phyloP scores from a whole-genome alignment of 1,284 basidiomycete species.

The Ceratobasidium sp. region DNA sequence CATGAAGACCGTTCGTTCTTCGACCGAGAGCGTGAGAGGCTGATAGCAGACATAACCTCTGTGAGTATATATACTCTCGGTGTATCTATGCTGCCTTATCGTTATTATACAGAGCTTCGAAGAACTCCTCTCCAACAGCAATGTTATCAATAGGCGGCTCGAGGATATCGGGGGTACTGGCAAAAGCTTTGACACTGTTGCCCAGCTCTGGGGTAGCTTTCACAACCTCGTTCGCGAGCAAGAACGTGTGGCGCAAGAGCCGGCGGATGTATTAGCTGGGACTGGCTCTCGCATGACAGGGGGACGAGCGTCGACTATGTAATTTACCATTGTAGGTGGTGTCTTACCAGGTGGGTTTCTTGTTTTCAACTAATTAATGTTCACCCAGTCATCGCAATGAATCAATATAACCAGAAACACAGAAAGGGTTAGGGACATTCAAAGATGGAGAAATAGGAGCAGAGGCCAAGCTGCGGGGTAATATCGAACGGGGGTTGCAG shows the following conservation, averaged over 20 bases:
- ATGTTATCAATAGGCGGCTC: conserved; percentile 89
- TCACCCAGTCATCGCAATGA: conserved; percentile 32
- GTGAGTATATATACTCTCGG: conserved; percentile 58
- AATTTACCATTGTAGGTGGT: background rate
- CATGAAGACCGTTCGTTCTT: conserved; percentile 74
- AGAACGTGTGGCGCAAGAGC: conserved; percentile 55
- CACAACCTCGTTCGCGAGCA: conserved; percentile 77
- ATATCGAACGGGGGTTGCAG: conserved; percentile 33
- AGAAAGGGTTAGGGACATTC: conserved; percentile 27
- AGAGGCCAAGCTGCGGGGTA: conserved; percentile 36
- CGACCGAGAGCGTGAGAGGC: conserved; percentile 77
- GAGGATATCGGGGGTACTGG: conserved; percentile 94
- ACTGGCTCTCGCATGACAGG: conserved; percentile 60
- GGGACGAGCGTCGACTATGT: conserved; percentile 21
- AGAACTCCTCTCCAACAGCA: conserved; percentile 84
- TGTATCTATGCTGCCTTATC: conserved; percentile 4
- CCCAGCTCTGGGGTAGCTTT: conserved; percentile 86
- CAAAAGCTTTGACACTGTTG: conserved; percentile 91
- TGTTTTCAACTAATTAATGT: conserved; percentile 39
- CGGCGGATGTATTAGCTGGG: conserved; percentile 52
- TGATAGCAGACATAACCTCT: conserved; percentile 75
- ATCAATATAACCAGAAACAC: conserved; percentile 15
- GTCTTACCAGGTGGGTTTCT: background rate
- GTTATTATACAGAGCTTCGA: conserved; percentile 79
- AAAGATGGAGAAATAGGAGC: conserved; percentile 18